These are phyloP conservation scores for Sporothrix luriei DNA, from an alignment of 2,329 filamentous ascomycete genomes.

Conservation along the genomic window DNA sequence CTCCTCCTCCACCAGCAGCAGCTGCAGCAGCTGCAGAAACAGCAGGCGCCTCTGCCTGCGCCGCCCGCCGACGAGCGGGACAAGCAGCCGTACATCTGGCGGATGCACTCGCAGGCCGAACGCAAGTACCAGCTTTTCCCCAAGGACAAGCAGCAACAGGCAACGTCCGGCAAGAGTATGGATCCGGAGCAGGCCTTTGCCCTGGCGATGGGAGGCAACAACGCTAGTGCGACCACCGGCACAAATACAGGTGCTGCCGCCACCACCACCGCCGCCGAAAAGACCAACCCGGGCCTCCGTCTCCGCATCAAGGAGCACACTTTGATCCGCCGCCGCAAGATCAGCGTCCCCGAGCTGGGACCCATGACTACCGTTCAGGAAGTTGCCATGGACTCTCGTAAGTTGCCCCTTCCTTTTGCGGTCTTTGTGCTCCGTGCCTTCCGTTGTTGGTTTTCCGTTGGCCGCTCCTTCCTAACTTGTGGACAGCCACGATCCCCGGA, in stretches of 20 bases:
- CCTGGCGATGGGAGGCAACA: constrained; percentile 43
- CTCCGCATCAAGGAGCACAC: constrained; percentile 61
- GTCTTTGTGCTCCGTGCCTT: constrained; percentile 34
- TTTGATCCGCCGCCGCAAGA: constrained; percentile 61
- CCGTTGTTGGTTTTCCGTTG: neutral
- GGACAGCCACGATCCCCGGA: constrained; percentile 67
- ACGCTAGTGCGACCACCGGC: neutral
- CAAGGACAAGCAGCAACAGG: constrained; percentile 52
- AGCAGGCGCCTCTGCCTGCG: constrained; percentile 13
- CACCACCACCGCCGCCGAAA: neutral
- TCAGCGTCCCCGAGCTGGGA: constrained; percentile 65
- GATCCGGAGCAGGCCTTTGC: constrained; percentile 56
- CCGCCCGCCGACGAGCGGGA: constrained; percentile 35
- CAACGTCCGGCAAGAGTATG: constrained; percentile 48
- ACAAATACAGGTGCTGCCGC: too few relatives aligned
- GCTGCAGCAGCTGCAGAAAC: constrained; percentile 20
- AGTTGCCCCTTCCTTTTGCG: constrained; percentile 41
- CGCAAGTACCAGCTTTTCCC: constrained; percentile 66
- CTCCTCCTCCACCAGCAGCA: constrained; percentile 35
- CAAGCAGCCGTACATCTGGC: constrained; percentile 59
- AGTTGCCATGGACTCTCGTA: constrained; percentile 70
- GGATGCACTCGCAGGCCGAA: constrained; percentile 58
- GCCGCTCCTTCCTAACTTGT: constrained; percentile 35
- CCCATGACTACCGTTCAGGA: constrained; percentile 72
- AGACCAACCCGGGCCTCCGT: constrained; percentile 43